phyloP scores from a whole-genome alignment of 2,329 filamentous ascomycete genomes.

The Emericellopsis cladophorae region DNA sequence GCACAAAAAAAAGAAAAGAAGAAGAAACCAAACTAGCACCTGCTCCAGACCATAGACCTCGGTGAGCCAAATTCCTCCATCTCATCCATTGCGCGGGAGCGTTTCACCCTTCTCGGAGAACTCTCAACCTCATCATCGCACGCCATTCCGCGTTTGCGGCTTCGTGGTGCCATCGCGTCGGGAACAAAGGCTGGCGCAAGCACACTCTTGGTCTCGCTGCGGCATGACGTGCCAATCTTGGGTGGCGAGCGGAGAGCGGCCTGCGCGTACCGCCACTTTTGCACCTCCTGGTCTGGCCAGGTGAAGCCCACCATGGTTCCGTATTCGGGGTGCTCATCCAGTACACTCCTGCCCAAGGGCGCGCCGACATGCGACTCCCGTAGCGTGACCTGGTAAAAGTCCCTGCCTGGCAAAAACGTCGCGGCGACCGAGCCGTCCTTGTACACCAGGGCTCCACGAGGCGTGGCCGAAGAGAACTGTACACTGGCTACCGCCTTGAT shows the following conservation, averaged over 20 bases:
- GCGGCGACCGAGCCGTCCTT: conserved; percentile 1
- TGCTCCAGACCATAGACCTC: not conserved
- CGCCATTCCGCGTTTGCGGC: not conserved
- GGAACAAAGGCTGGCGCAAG: not conserved
- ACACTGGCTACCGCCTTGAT: not conserved
- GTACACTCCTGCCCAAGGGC: not conserved
- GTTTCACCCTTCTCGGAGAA: not conserved
- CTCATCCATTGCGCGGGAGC: not conserved
- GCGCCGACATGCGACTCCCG: not conserved
- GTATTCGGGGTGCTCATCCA: conserved; percentile 1
- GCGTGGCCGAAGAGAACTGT: conserved; percentile 1
- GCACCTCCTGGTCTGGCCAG: not conserved
- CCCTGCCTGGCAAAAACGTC: conserved; percentile 1
- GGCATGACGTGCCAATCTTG: not conserved
- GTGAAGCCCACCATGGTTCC: conserved; percentile 1
- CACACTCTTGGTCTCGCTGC: not conserved
- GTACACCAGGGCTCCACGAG: conserved; percentile 1
- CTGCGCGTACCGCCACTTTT: not conserved
- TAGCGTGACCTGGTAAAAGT: conserved; percentile 1
- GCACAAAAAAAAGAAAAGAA: no score
- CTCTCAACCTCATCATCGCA: not conserved
- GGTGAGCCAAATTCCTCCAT: not conserved
- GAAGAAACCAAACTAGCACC: no score
- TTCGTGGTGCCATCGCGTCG: not conserved
- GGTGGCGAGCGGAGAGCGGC: not conserved